These are phyloP conservation scores for Perkinsus olseni DNA, from an alignment of 169 alveolate genomes.

Conservation along the genomic window DNA sequence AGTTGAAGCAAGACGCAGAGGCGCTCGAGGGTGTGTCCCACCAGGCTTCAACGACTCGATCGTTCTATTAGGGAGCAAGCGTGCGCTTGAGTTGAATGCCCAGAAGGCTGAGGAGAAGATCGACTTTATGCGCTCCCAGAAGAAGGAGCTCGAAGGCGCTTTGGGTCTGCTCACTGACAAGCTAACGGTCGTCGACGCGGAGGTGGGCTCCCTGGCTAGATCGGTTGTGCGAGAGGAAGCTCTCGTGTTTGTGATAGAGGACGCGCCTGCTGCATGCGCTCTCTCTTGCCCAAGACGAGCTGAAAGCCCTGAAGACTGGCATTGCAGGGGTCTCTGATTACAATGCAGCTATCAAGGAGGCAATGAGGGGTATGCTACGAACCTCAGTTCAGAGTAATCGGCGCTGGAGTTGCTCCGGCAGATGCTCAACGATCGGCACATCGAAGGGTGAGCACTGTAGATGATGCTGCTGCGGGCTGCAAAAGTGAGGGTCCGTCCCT, in stretches of 20 bases:
- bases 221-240: too few species aligned
- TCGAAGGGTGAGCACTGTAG: not conserved
- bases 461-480: not conserved
- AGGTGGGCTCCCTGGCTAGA: not conserved
- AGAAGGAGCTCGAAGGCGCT: not conserved
- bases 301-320: not conserved
- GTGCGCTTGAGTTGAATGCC: not conserved
- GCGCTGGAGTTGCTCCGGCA: not conserved
- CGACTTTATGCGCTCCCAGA: not conserved
- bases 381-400: not conserved
- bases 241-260: not conserved
- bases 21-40: not conserved
- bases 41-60: not conserved
- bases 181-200: not conserved
- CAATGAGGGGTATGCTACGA: not conserved
- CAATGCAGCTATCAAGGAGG: not conserved
- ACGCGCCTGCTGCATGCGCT: not conserved
- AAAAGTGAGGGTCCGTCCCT: not conserved
- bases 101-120: not conserved
- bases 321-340: not conserved
- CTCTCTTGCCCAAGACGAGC: not conserved
- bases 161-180: not conserved
- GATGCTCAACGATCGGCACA: not conserved
- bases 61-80: not conserved
- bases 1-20: not conserved